Conservation (phyloP, 2,329 filamentous ascomycete species). For the Stagonosporopsis tanaceti region DNA sequence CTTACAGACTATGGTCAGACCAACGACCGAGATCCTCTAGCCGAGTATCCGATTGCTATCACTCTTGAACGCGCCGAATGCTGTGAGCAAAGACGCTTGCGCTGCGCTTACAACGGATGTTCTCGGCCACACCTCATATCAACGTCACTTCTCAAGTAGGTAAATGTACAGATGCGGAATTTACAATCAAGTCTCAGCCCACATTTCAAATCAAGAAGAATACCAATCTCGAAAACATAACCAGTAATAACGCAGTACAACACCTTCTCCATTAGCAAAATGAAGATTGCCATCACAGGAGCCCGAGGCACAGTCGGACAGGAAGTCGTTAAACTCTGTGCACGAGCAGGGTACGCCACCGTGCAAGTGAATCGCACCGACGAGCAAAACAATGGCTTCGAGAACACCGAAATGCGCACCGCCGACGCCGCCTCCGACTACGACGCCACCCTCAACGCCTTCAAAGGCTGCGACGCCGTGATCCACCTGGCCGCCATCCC, state of each 20-base stretch:
- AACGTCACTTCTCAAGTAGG: constrained; percentile 15
- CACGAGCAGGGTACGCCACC: constrained; percentile 43
- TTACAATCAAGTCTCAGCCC: neutral
- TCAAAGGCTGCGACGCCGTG: constrained; percentile 49
- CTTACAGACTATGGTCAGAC: neutral
- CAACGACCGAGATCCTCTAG: neutral
- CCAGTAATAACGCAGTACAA: neutral
- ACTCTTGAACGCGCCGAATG: constrained; percentile 2
- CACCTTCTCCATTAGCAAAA: neutral
- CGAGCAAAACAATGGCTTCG: constrained; percentile 38
- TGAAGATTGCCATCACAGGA: constrained; percentile 30
- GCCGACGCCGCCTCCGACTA: constrained; percentile 47
- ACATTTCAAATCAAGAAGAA: neutral
- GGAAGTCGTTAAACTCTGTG: constrained; percentile 36
- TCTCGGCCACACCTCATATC: constrained; percentile 13
- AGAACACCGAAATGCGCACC: constrained; percentile 46
- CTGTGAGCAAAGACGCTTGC: constrained; percentile 7
- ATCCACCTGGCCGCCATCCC: constrained; percentile 52
- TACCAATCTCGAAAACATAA: neutral
- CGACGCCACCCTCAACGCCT: constrained; percentile 40
- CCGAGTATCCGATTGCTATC: constrained; percentile 8
- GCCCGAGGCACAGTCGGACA: constrained; percentile 22
- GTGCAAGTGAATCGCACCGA: constrained; percentile 48
- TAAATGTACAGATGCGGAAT: constrained; percentile 13
- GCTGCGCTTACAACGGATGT: constrained; percentile 6